Conservation (phyloP, 2,329 filamentous ascomycete genomes). For the Trichothecium sympodiale region DNA sequence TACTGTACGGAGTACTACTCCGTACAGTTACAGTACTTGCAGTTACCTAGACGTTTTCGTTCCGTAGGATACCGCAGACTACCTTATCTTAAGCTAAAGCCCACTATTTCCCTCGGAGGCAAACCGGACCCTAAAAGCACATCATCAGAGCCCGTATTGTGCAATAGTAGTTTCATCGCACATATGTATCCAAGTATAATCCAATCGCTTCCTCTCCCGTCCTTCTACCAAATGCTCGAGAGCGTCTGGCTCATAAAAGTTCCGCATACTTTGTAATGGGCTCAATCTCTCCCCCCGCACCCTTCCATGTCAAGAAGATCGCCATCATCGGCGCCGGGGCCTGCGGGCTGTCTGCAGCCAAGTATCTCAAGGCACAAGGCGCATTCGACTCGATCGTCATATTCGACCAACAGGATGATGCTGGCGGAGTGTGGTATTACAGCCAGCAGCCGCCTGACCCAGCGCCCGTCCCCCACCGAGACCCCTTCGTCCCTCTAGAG, state of each 20-base stretch:
- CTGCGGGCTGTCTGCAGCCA: constrained; percentile 56
- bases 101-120: no score
- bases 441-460: constrained; percentile 36
- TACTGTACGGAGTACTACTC: no score
- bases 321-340: constrained; percentile 80
- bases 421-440: constrained; percentile 85
- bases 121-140: no score
- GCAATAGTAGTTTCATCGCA: no score
- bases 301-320: constrained; percentile 46
- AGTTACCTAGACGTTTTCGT: no score
- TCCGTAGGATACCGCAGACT: no score
- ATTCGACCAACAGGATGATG: constrained; percentile 68
- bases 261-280: constrained; percentile 13
- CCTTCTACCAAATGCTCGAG: background rate
- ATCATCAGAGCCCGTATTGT: no score
- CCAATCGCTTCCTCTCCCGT: background rate
- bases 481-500: constrained; percentile 50
- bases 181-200: background rate
- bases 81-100: no score
- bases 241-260: background rate
- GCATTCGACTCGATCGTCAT: constrained; percentile 59
- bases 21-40: no score
- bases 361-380: constrained; percentile 63
- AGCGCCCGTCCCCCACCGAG: constrained; percentile 56
- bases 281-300: constrained; percentile 12